Evolutionary conservation across 352 stramenopile species (phyloP).

Genomic region (Aphanomyces euteiches): DNA sequence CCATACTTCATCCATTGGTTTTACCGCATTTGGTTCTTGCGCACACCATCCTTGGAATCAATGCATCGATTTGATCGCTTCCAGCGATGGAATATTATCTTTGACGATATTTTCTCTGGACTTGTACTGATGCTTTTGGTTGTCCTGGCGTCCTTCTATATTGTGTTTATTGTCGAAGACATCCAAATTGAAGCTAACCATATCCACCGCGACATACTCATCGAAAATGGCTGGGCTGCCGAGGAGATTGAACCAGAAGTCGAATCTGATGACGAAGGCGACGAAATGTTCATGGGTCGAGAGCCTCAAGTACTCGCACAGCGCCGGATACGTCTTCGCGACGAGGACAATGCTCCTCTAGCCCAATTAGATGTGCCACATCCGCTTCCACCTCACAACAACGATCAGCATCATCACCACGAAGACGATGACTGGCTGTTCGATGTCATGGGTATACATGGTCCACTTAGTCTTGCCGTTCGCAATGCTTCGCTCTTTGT

Average conservation of each 20-base stretch:
- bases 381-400: not conserved
- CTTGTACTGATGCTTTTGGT: slow-evolving; percentile 89
- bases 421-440: slow-evolving; percentile 65
- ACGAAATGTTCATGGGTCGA: not conserved
- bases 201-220: slow-evolving; percentile 32
- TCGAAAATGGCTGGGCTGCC: slow-evolving; percentile 24
- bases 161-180: slow-evolving; percentile 77
- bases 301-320: not conserved
- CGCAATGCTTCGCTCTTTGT: slow-evolving; percentile 96
- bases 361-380: slow-evolving; percentile 1
- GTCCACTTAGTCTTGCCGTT: slow-evolving; percentile 90
- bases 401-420: not conserved
- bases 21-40: slow-evolving; percentile 92
- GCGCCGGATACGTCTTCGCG: slow-evolving; percentile 21
- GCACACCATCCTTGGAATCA: slow-evolving; percentile 78
- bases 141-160: slow-evolving; percentile 89
- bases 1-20: slow-evolving; percentile 90
- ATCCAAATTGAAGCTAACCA: slow-evolving; percentile 33
- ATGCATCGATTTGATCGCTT: slow-evolving; percentile 80
- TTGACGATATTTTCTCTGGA: slow-evolving; percentile 83
- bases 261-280: slow-evolving; percentile 52
- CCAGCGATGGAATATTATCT: slow-evolving; percentile 52
- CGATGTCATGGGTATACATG: slow-evolving; percentile 93
- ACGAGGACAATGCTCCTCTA: slow-evolving; percentile 23
- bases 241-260: slow-evolving; percentile 43